Evolutionary conservation across 163 green algal species (phyloP), one percentile per base, ranked within the genome.

Genomic region (Scenedesmus sp.): DNA sequence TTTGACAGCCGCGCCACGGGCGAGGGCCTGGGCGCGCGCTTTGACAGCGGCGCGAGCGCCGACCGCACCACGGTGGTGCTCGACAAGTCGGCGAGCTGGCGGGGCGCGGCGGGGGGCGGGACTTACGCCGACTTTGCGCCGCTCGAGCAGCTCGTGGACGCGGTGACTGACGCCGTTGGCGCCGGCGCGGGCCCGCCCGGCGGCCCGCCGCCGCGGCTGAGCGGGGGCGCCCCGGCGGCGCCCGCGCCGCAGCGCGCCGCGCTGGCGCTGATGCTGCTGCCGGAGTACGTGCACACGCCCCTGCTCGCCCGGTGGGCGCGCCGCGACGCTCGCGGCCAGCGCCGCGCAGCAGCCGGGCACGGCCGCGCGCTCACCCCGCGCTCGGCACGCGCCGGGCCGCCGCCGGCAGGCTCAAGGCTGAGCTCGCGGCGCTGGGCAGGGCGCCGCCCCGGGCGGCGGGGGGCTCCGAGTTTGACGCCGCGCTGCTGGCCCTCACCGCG

Each of bases 21-120:
- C 10, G 20, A 6, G 36, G n/a, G 42, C 14, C 13, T 31, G 18
- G 28, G 60, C 22, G 14, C 36, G n/a, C 26, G 29, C 17, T 70
- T 60, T 56, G 58, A 71, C 29, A 79, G 71, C 22, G 42, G 53
- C 44, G 13, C 36, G 39, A 63, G 67, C 22, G 62, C 48, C 48
- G 74, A 81, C 62, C 57, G 62, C 24, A 81, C 74, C 26, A 81
- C 74, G n/a, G 51, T 81, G 24, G 74, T 81, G 47, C 34, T 81
- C 7, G 62, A 36, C 63, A 81, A 69, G 62, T 67, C 47, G 34
- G 74, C 74, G 29, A 67, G 47, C 50, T 81, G 53, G 47, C 18
- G 62, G 29, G 65, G 56, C 3, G n/a, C 39, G 54, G 39, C 39
- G 45, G 22, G 28, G 28, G 24, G 39, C 26, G 28, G 64, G 31